These are phyloP conservation scores for Salvia hispanica DNA, from an alignment of 257 asterid genomes.

Conservation along the genomic window DNA sequence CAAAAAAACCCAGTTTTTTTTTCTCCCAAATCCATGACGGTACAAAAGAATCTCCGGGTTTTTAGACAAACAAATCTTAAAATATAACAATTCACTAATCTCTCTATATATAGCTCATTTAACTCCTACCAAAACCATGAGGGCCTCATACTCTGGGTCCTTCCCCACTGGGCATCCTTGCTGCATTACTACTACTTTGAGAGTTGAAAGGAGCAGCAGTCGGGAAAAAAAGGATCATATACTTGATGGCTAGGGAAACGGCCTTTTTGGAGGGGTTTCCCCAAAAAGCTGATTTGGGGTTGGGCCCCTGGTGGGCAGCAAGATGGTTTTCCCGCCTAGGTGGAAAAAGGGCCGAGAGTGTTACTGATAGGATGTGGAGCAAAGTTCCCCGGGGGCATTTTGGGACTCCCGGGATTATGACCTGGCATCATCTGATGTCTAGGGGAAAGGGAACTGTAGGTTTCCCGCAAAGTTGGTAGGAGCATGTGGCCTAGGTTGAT, in stretches of 20 bases:
- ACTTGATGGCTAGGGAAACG: constrained; percentile 54
- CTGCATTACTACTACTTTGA: constrained; percentile 45
- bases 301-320: constrained; percentile 45
- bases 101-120: constrained; percentile 38
- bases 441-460: constrained; percentile 43
- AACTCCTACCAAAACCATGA: constrained; percentile 87
- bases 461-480: constrained; percentile 46
- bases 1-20: constrained; percentile 6
- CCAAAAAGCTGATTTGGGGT: constrained; percentile 52
- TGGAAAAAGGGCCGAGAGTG: constrained; percentile 50
- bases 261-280: constrained; percentile 47
- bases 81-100: background rate
- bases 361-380: constrained; percentile 41
- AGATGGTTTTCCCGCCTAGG: constrained; percentile 57
- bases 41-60: constrained; percentile 29
- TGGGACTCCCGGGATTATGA: constrained; percentile 38
- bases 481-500: constrained; percentile 50
- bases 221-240: constrained; percentile 85
- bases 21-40: constrained; percentile 3
- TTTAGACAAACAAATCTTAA: constrained; percentile 9
- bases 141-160: constrained; percentile 79
- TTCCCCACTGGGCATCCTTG: constrained; percentile 52
- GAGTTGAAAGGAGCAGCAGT: constrained; percentile 51
- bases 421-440: constrained; percentile 49
- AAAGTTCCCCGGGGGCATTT: constrained; percentile 63